Evolutionary conservation across 176 grass and related monocot genomes (phyloP).

Genomic region (Thalia dealbata): DNA sequence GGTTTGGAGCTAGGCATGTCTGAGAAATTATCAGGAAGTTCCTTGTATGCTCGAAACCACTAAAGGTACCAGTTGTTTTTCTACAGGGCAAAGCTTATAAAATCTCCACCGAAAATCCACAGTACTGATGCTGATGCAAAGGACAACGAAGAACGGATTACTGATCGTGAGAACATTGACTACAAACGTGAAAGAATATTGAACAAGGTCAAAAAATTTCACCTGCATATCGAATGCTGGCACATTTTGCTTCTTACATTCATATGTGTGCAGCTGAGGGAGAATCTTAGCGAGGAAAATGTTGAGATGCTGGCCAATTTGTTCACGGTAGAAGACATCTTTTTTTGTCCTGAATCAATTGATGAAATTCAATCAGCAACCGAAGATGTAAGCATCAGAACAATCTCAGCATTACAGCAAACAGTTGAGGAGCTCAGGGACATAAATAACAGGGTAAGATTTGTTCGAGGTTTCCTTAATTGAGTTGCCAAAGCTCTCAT

Average conservation of each 20-base stretch:
- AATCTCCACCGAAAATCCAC: slow-evolving; percentile 29
- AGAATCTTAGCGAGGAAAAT: slow-evolving; percentile 67
- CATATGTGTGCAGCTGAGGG: slow-evolving; percentile 46
- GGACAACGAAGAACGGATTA: slow-evolving; percentile 23
- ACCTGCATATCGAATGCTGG: not conserved
- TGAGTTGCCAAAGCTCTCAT: slow-evolving; percentile 14
- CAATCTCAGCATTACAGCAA: slow-evolving; percentile 38
- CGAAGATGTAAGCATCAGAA: slow-evolving; percentile 31
- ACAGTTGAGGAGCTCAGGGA: slow-evolving; percentile 48
- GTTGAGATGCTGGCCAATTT: slow-evolving; percentile 53
- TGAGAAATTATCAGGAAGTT: slow-evolving; percentile 5
- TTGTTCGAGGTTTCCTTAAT: not conserved
- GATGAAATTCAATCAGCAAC: slow-evolving; percentile 23
- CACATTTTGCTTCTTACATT: not conserved
- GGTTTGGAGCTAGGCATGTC: slow-evolving; percentile 74
- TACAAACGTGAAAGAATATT: slow-evolving; percentile 35
- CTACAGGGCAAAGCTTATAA: slow-evolving; percentile 67
- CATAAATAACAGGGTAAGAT: slow-evolving; percentile 35
- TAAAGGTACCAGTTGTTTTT: slow-evolving; percentile 10
- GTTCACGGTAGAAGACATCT: slow-evolving; percentile 55
- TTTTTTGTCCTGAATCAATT: slow-evolving; percentile 33
- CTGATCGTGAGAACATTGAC: slow-evolving; percentile 24
- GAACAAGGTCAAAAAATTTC: slow-evolving; percentile 28
- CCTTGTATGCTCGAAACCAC: not conserved
- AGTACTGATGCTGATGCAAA: slow-evolving; percentile 20